Conservation (phyloP, 805 yeast species). For the Candida boidinii region DNA sequence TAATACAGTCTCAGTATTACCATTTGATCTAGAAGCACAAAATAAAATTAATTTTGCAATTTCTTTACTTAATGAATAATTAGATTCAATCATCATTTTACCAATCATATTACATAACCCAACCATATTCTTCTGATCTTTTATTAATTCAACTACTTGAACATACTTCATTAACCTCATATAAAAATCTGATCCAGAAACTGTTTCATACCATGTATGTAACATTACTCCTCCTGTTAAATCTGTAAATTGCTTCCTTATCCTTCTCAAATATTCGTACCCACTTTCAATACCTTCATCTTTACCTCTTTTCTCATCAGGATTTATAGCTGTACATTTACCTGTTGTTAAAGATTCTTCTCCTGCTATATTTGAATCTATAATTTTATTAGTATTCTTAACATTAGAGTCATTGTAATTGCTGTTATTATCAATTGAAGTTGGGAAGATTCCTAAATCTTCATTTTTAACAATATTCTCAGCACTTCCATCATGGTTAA, state of each 20-base stretch:
- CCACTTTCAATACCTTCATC: constrained; percentile 28
- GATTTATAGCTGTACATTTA: too few relatives aligned
- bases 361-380: constrained; percentile 5
- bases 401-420: too few relatives aligned
- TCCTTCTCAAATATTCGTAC: constrained; percentile 38
- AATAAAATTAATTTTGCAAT: constrained; percentile 42
- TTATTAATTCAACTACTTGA: constrained; percentile 27
- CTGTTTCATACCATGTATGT: constrained; percentile 25
- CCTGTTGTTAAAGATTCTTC: too few relatives aligned
- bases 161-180: constrained; percentile 33
- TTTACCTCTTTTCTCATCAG: constrained; percentile 13
- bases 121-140: constrained; percentile 38
- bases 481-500: too few relatives aligned
- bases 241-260: constrained; percentile 32
- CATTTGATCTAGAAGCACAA: constrained; percentile 47
- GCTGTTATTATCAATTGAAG: too few relatives aligned
- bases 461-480: too few relatives aligned
- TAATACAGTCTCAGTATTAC: constrained; percentile 36
- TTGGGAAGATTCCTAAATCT: too few relatives aligned
- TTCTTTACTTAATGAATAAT: constrained; percentile 53
- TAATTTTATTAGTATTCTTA: too few relatives aligned
- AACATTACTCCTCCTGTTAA: constrained; percentile 23
- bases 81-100: constrained; percentile 28
- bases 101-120: constrained; percentile 46
- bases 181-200: constrained; percentile 30